Evolutionary conservation across 106 monocot species (phyloP).

Genomic region (Triglochin maritima): DNA sequence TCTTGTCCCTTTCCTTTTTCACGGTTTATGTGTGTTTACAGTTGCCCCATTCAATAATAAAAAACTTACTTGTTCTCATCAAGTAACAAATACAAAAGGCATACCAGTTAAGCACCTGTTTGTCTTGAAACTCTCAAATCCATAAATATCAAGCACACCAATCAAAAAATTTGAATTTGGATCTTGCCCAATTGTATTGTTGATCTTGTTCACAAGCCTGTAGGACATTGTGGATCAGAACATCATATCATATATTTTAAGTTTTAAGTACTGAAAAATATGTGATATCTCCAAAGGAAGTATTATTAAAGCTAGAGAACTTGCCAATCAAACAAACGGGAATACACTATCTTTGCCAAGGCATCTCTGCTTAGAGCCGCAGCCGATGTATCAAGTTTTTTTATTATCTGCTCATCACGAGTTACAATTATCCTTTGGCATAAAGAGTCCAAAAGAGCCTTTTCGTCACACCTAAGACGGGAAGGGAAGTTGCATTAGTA

Average conservation of each 20-base stretch:
- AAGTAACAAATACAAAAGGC: constrained; percentile 19
- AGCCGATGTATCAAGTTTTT: constrained; percentile 46
- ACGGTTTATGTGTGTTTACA: too few species aligned
- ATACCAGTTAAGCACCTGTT: constrained; percentile 74
- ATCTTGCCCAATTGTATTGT: constrained; percentile 79
- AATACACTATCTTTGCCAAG: constrained; percentile 73
- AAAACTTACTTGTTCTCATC: too few species aligned
- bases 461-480: constrained; percentile 45
- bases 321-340: constrained; percentile 82
- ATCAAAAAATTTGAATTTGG: constrained; percentile 60
- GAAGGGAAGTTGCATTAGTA: neutral
- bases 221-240: neutral
- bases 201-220: constrained; percentile 84
- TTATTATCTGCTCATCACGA: constrained; percentile 65
- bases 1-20: too few species aligned
- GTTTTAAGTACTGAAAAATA: neutral
- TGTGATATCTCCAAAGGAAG: neutral
- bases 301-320: neutral
- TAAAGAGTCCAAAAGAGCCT: constrained; percentile 53
- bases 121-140: constrained; percentile 88
- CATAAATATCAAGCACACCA: constrained; percentile 85
- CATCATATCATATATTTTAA: neutral
- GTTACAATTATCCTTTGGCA: constrained; percentile 74
- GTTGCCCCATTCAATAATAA: too few species aligned
- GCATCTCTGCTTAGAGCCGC: constrained; percentile 70